Percentiles rank a stretch among this genome's conserved stretches.
phyloP scores from a whole-genome alignment of 2,329 filamentous ascomycete genomes.

The Xylariaceae sp. region DNA sequence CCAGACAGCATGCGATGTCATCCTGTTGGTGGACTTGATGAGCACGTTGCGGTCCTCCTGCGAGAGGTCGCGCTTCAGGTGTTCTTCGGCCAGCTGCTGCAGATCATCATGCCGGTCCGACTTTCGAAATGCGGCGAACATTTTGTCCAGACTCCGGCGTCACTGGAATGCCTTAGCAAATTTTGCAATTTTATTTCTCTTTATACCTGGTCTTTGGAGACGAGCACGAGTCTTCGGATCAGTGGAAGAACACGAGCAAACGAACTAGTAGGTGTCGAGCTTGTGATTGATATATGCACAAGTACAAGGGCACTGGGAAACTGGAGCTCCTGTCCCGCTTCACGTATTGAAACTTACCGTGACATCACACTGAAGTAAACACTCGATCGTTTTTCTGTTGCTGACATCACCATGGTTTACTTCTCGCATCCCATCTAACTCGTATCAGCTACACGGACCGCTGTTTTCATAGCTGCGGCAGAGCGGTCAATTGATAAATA shows the following conservation, averaged over 20 bases:
- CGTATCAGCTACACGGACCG: too few relatives aligned
- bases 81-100: constrained; percentile 56
- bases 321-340: too few relatives aligned
- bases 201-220: too few relatives aligned
- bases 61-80: constrained; percentile 57
- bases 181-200: neutral
- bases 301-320: too few relatives aligned
- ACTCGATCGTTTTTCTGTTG: neutral
- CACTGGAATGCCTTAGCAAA: neutral
- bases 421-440: too few relatives aligned
- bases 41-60: constrained; percentile 62
- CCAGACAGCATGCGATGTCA: constrained; percentile 57
- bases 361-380: neutral
- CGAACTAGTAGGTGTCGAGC: too few relatives aligned
- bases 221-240: too few relatives aligned
- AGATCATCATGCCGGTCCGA: constrained; percentile 51
- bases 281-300: neutral
- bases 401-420: neutral
- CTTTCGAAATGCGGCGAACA: constrained; percentile 40
- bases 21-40: constrained; percentile 55
- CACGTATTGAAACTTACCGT: neutral
- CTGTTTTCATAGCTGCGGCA: too few relatives aligned
- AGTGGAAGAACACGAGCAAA: too few relatives aligned
- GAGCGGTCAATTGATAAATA: too few relatives aligned
- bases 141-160: constrained; percentile 31